Evolutionary conservation across 495 filamentous ascomycete genomes (phyloP).

Genomic region (Neurospora sp.): DNA sequence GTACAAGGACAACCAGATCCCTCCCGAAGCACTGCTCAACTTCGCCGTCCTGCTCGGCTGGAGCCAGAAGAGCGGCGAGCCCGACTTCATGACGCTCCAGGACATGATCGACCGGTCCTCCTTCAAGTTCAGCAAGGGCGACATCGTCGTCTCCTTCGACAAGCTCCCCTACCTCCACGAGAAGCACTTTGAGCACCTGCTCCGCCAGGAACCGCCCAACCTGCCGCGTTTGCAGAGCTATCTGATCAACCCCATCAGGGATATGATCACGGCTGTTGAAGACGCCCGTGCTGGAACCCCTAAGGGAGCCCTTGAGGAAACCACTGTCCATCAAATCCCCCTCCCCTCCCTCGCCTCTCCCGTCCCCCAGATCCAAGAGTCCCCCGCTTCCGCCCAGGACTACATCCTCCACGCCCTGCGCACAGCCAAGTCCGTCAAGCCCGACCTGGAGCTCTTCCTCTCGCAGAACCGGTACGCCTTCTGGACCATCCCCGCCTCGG

Average conservation of each 20-base stretch:
- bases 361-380: neutral
- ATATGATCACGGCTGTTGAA: neutral
- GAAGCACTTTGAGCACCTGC: constrained; percentile 41
- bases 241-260: constrained; percentile 8
- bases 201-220: neutral
- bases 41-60: constrained; percentile 82
- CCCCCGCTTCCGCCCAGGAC: neutral
- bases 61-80: constrained; percentile 42
- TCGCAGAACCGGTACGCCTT: constrained; percentile 56
- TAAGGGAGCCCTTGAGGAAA: neutral
- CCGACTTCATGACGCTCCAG: constrained; percentile 59
- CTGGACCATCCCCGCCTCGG: constrained; percentile 25
- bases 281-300: neutral
- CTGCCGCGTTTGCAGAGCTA: constrained; percentile 7
- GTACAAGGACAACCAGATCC: constrained; percentile 57
- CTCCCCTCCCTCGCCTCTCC: constrained; percentile 3
- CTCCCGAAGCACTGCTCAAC: constrained; percentile 69
- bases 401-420: constrained; percentile 10
- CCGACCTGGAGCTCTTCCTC: constrained; percentile 37
- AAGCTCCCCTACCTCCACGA: constrained; percentile 78
- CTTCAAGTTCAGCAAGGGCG: constrained; percentile 77
- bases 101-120: constrained; percentile 65
- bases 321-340: neutral
- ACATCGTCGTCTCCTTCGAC: constrained; percentile 70
- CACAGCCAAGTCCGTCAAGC: constrained; percentile 8